Conservation (phyloP, 257 asterid genomes). For the Jaltomata sinuosa region DNA sequence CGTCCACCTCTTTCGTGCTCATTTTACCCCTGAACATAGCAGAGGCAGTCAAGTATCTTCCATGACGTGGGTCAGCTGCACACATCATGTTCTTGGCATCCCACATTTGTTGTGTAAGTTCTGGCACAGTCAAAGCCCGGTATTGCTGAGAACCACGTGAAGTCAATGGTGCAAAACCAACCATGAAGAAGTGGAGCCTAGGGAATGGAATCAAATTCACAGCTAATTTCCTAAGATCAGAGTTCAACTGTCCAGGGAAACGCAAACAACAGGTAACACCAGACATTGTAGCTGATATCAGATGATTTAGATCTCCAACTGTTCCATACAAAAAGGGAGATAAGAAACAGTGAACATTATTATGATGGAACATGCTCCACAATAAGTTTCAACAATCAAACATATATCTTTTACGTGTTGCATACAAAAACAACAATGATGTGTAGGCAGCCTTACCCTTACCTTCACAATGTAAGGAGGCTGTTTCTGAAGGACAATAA, state of each 20-base stretch:
- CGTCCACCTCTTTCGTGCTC: slow-evolving; percentile 12
- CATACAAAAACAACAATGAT: neutral
- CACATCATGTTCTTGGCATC: slow-evolving; percentile 7
- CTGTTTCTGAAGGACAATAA: too few relatives aligned
- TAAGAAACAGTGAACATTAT: neutral
- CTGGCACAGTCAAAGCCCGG: neutral
- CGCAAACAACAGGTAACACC: slow-evolving; percentile 1
- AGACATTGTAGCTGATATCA: slow-evolving; percentile 3
- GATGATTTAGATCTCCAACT: slow-evolving; percentile 1
- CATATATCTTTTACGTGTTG: neutral
- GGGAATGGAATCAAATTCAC: slow-evolving; percentile 3
- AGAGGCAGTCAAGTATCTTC: slow-evolving; percentile 1
- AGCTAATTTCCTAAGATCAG: neutral
- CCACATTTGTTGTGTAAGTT: neutral
- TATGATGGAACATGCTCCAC: neutral
- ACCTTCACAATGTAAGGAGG: too few relatives aligned
- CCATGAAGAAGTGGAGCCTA: slow-evolving; percentile 2
- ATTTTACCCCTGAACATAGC: slow-evolving; percentile 23
- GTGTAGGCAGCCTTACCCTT: too few relatives aligned
- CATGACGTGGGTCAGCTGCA: neutral
- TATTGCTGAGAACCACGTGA: slow-evolving; percentile 7
- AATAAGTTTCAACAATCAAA: neutral
- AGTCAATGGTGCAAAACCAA: slow-evolving; percentile 1
- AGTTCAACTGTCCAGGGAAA: slow-evolving; percentile 3
- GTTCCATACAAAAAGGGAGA: neutral